phyloP scores from a whole-genome alignment of 2,329 filamentous ascomycete genomes.

The Pseudogymnoascus sp. region DNA sequence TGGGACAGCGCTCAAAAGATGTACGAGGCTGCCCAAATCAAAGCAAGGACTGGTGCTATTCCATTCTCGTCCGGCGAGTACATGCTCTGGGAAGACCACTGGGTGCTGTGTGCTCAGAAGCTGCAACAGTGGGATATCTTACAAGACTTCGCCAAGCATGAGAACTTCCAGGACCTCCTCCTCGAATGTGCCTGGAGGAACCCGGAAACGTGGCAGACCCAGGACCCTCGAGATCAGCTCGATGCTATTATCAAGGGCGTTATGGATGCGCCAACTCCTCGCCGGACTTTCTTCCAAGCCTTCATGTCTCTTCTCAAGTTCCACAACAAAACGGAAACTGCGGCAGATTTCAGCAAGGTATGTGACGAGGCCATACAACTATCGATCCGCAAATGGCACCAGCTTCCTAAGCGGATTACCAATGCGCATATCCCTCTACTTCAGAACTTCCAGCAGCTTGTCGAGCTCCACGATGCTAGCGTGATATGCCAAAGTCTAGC shows the following conservation, averaged over 20 bases:
- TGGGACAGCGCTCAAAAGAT: constrained; percentile 98
- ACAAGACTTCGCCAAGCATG: constrained; percentile 95
- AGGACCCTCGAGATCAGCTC: constrained; percentile 78
- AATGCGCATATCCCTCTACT: constrained; percentile 91
- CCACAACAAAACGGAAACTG: constrained; percentile 77
- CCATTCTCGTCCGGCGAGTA: constrained; percentile 96
- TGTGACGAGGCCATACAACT: constrained; percentile 97
- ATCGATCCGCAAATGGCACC: constrained; percentile 97
- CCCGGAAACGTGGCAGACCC: constrained; percentile 86
- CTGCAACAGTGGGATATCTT: constrained; percentile 98
- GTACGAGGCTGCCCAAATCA: constrained; percentile 95
- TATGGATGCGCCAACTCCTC: constrained; percentile 91
- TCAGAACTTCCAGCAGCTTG: constrained; percentile 95
- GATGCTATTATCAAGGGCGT: constrained; percentile 94
- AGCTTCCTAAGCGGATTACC: constrained; percentile 86
- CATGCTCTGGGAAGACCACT: constrained; percentile 99
- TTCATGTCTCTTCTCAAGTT: constrained; percentile 96
- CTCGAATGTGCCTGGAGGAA: constrained; percentile 94
- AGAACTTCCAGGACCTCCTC: constrained; percentile 94
- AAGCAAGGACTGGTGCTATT: constrained; percentile 89
- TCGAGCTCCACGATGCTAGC: constrained; percentile 94
- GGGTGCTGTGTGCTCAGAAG: constrained; percentile 95
- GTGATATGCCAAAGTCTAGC: constrained; percentile 90
- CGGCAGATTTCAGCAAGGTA: constrained; percentile 75
- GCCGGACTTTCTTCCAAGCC: constrained; percentile 92